Evolutionary conservation across 1,284 basidiomycete genomes (phyloP).

Genomic region (Gymnopus androsaceus): DNA sequence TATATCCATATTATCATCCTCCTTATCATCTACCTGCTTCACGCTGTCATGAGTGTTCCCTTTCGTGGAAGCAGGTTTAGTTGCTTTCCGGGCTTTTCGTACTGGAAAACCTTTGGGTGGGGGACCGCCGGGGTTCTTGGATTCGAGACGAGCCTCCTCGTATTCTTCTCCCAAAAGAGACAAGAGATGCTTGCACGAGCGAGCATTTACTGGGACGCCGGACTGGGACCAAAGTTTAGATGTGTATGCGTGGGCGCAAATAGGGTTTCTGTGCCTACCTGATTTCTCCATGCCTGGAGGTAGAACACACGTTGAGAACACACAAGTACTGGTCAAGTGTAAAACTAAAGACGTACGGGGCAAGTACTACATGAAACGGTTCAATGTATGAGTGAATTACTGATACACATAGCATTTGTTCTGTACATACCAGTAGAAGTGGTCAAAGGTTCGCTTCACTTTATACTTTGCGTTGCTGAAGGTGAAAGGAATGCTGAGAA

Average conservation of each 20-base stretch:
- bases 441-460: conserved; percentile 52
- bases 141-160: conserved; percentile 50
- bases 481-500: not conserved
- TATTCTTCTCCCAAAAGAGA: conserved; percentile 59
- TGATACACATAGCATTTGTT: too few relatives aligned
- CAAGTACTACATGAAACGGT: conserved; percentile 35
- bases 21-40: not conserved
- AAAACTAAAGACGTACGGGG: conserved; percentile 34
- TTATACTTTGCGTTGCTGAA: conserved; percentile 49
- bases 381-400: conserved; percentile 2
- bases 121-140: conserved; percentile 48
- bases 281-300: conserved; percentile 50
- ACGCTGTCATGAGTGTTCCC: not conserved
- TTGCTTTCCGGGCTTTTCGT: conserved; percentile 13
- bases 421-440: conserved; percentile 56
- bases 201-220: conserved; percentile 51
- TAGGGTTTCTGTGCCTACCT: conserved; percentile 34
- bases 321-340: not conserved
- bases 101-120: conserved; percentile 30
- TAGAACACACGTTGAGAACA: not conserved
- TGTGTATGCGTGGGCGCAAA: not conserved
- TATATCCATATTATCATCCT: conserved; percentile 3
- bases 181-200: conserved; percentile 64
- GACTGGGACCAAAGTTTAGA: conserved; percentile 28
- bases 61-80: not conserved